Percentiles rank a stretch among this genome's conserved stretches.
phyloP scores from a whole-genome alignment of 2,329 filamentous ascomycete species.

The Metarhizium humberi region DNA sequence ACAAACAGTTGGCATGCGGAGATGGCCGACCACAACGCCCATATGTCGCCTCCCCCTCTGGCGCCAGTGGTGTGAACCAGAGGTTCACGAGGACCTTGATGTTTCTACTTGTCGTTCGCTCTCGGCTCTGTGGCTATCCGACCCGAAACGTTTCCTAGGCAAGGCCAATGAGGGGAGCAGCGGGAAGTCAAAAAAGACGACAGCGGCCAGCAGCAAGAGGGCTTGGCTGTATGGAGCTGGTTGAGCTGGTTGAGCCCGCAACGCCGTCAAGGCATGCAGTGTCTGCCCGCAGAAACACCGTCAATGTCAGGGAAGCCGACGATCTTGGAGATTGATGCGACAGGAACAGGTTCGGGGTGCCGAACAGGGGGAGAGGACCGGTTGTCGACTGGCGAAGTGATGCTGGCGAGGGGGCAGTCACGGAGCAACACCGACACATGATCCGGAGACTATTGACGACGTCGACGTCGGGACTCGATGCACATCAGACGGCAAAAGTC shows the following conservation, averaged over 20 bases:
- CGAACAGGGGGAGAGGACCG: neutral
- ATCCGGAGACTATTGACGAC: slow-evolving; percentile 17
- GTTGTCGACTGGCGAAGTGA: neutral
- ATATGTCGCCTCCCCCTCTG: neutral
- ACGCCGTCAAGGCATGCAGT: neutral
- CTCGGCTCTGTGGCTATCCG: slow-evolving; percentile 4
- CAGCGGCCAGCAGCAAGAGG: neutral
- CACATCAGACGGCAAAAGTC: neutral
- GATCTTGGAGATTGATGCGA: slow-evolving; percentile 1
- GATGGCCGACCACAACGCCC: neutral
- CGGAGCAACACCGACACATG: slow-evolving; percentile 26
- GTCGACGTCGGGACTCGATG: slow-evolving; percentile 6
- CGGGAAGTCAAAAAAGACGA: neutral
- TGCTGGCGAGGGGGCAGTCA: slow-evolving; percentile 4
- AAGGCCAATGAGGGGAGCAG: neutral
- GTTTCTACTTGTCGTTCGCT: neutral
- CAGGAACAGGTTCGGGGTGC: slow-evolving; percentile 2
- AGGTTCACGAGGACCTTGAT: neutral
- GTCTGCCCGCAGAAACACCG: slow-evolving; percentile 3
- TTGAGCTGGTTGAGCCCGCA: neutral
- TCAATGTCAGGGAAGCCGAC: slow-evolving; percentile 3
- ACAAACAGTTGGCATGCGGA: neutral
- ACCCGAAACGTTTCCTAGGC: neutral
- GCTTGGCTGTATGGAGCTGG: slow-evolving; percentile 6
- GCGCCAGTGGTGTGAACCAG: neutral